A percentile compares a stretch with the other conserved stretches of the same genome.
phyloP scores from a whole-genome alignment of 2,329 filamentous ascomycete species.

The Drechslerella dactyloides region DNA sequence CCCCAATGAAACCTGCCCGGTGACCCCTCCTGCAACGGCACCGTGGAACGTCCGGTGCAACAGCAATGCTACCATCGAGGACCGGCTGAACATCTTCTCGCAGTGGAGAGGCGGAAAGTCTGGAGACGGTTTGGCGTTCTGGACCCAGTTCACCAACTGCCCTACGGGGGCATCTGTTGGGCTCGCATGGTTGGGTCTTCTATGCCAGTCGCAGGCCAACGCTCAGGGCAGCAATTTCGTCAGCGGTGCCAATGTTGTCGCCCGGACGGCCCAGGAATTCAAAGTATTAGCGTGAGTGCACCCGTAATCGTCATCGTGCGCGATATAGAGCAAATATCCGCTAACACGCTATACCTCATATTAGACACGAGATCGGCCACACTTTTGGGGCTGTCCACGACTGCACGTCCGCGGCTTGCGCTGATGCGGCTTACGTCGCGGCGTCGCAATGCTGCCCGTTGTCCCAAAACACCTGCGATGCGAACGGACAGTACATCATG shows the following conservation, averaged over 20 bases:
- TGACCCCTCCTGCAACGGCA: constrained; percentile 68
- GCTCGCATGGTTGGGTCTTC: constrained; percentile 88
- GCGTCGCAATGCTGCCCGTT: constrained; percentile 76
- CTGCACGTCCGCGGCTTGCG: constrained; percentile 66
- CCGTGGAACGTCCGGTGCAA: constrained; percentile 85
- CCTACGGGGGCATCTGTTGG: constrained; percentile 84
- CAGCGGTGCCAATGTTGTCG: constrained; percentile 85
- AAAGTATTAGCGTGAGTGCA: constrained; percentile 75
- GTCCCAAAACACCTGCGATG: constrained; percentile 70
- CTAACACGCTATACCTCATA: constrained; percentile 17
- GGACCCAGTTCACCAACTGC: constrained; percentile 85
- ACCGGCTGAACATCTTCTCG: constrained; percentile 86
- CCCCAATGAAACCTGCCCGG: constrained; percentile 69
- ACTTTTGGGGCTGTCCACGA: constrained; percentile 97
- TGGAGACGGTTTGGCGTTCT: constrained; percentile 84
- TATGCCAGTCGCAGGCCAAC: constrained; percentile 69
- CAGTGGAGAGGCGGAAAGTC: constrained; percentile 78
- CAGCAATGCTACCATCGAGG: constrained; percentile 68
- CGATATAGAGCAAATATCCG: not conserved
- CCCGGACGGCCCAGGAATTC: constrained; percentile 84
- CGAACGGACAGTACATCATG: constrained; percentile 85
- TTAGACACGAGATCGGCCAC: constrained; percentile 80
- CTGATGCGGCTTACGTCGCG: constrained; percentile 57
- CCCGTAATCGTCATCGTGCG: constrained; percentile 49
- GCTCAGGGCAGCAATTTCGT: constrained; percentile 71